Percentiles rank a stretch among this genome's conserved stretches.
Evolutionary conservation across 768 basidiomycete genomes (phyloP).

Genomic region (Pilatotrama ljubarskyi): DNA sequence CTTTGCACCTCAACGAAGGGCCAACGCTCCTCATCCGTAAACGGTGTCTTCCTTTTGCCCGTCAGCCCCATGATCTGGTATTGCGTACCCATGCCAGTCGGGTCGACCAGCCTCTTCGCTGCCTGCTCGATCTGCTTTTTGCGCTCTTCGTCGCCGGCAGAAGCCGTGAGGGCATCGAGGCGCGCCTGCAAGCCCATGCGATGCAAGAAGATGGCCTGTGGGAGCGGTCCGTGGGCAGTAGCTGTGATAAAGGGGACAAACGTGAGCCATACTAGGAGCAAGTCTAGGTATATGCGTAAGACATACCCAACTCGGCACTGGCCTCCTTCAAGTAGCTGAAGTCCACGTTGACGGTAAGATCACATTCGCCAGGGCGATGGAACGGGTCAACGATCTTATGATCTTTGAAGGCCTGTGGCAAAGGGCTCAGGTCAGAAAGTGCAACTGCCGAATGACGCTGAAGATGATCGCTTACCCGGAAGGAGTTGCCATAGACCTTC

Average conservation of each 20-base stretch:
- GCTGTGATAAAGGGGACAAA: conserved; percentile 30
- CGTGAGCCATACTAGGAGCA: background rate
- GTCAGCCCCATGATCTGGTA: conserved; percentile 78
- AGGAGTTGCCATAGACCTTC: conserved; percentile 66
- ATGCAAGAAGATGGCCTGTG: conserved; percentile 77
- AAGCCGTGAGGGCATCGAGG: conserved; percentile 57
- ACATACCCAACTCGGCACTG: conserved; percentile 61
- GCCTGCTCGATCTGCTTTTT: conserved; percentile 55
- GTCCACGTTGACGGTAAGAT: conserved; percentile 96
- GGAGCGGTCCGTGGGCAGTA: conserved; percentile 61
- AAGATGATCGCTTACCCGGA: conserved; percentile 61
- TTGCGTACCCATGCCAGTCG: conserved; percentile 81
- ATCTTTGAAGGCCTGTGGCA: conserved; percentile 84
- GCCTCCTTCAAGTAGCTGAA: conserved; percentile 87
- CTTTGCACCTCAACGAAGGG: conserved; percentile 20
- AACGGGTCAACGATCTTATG: conserved; percentile 88
- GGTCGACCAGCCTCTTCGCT: conserved; percentile 74
- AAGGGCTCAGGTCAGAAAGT: background rate
- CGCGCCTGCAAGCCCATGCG: conserved; percentile 74
- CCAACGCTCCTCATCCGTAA: conserved; percentile 24
- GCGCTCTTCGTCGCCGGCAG: conserved; percentile 51
- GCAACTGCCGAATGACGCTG: background rate
- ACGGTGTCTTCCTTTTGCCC: conserved; percentile 13
- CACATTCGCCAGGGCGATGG: conserved; percentile 80
- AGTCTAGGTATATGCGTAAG: too few species aligned